Percentiles rank a stretch among this genome's conserved stretches.
phyloP scores from a whole-genome alignment of 495 filamentous ascomycete genomes.

The Xylaria venustula region DNA sequence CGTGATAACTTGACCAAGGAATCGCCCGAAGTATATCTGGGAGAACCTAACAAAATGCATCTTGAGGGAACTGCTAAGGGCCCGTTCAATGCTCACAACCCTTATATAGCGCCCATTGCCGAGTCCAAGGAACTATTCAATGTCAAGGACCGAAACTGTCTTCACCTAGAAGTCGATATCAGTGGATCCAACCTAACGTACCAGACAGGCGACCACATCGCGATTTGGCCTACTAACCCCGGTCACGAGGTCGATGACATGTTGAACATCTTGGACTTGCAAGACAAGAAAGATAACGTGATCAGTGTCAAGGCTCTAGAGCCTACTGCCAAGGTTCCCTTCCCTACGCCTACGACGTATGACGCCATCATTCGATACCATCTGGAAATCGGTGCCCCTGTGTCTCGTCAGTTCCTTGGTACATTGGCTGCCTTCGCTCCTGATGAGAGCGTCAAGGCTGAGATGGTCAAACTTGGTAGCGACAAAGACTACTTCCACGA shows the following conservation, averaged over 20 bases:
- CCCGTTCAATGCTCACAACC: conserved; percentile 95
- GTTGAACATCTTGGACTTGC: conserved; percentile 72
- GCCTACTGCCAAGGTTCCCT: conserved; percentile 94
- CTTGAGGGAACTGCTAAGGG: conserved; percentile 82
- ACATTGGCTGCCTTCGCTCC: conserved; percentile 88
- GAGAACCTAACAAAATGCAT: conserved; percentile 95
- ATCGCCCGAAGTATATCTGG: conserved; percentile 86
- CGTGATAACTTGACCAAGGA: conserved; percentile 70
- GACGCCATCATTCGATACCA: conserved; percentile 94
- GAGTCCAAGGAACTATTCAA: conserved; percentile 90
- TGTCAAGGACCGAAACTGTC: conserved; percentile 88
- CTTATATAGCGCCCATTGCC: conserved; percentile 90
- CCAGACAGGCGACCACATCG: conserved; percentile 96
- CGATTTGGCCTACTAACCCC: conserved; percentile 95
- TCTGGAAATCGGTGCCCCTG: conserved; percentile 92
- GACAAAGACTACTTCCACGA: conserved; percentile 97
- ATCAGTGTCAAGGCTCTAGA: conserved; percentile 91
- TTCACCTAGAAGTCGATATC: conserved; percentile 96
- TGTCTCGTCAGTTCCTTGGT: conserved; percentile 93
- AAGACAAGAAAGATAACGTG: conserved; percentile 74
- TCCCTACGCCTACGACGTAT: conserved; percentile 95
- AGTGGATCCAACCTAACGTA: conserved; percentile 83
- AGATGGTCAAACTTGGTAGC: conserved; percentile 81
- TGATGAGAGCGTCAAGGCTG: conserved; percentile 75
- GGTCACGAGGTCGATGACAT: conserved; percentile 92